Evolutionary conservation across 345 rosid species (phyloP), one percentile per base, ranked within the genome.

Genomic region (Mercurialis annua): DNA sequence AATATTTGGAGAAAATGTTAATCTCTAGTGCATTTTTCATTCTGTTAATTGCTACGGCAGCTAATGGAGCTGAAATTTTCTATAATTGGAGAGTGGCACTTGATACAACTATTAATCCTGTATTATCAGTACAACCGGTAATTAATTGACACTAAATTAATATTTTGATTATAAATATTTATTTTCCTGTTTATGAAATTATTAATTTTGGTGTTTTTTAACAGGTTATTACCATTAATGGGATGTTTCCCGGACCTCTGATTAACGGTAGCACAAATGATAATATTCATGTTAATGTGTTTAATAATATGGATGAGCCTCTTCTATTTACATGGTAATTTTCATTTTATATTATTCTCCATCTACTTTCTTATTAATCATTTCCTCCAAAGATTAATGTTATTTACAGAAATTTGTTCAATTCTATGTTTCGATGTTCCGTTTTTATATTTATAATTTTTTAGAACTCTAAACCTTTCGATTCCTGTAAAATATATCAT

Each of bases 51-150:
- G 16, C 65, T 30, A 31, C 20, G 9, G 34, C 50, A 0, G 20
- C 33, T 11, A 73, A 71, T 8, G 67, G 69, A 57, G 69, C 10
- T 9, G 78, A 77, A 2, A 70, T 79, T 47, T 77, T 72, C 47
- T 54, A 49, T 11, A 72, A 77, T 20, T 82, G 83, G 83, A 49
- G 70, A 14, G 83, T 80, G 5, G 66, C 78, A 0, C 10, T 68
- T 8, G 60, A 78, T 52, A 30, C 66, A 6, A 64, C 18, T 2
- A 29, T 70, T 40, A 46, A 10, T 24, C 74, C 80, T 11, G 55
- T 43, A 3, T 16, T 18, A 3, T 21, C 5, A 0, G 66, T 64
- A 31, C 80, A 81, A 52, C 78, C 80, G 26, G 82, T 81, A 57
- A 70, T 10, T 40, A 20, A 27, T n/a, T 65, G 12, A 36, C 42